These are phyloP conservation scores for Colletotrichum zoysiae DNA, from an alignment of 2,329 filamentous ascomycete species.

Conservation along the genomic window DNA sequence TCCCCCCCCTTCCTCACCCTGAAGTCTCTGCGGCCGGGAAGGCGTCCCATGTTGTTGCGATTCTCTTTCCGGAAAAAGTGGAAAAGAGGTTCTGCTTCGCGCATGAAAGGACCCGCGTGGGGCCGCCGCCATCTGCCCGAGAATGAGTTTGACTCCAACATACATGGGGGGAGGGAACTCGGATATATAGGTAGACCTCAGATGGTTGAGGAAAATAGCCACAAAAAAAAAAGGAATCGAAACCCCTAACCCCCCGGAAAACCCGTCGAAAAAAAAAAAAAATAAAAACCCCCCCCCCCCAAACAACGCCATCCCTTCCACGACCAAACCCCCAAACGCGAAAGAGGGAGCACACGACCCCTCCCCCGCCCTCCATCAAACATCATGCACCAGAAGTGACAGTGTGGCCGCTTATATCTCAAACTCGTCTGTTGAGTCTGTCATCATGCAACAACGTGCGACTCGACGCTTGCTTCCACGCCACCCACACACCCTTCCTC, in stretches of 20 bases:
- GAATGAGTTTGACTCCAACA: neutral
- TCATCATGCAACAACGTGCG: neutral
- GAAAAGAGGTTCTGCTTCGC: too few species aligned
- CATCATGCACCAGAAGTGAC: neutral
- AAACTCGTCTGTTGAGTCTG: neutral
- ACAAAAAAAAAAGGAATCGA: too few species aligned
- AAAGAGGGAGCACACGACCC: neutral
- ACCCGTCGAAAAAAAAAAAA: neutral
- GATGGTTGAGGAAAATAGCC: neutral
- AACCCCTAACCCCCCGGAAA: neutral
- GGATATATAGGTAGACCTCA: neutral
- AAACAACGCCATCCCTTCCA: neutral
- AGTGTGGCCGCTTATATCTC: neutral
- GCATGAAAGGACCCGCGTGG: neutral
- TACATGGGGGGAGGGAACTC: neutral
- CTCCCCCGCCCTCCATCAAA: neutral
- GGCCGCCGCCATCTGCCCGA: too few species aligned
- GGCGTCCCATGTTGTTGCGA: neutral
- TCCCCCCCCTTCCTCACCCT: too few species aligned
- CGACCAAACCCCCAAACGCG: neutral
- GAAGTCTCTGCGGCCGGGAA: neutral
- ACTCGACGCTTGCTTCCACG: neutral
- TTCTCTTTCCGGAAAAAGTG: too few species aligned
- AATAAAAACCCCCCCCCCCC: too few species aligned
- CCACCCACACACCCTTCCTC: neutral